Conservation (phyloP, 2,329 filamentous ascomycete genomes). For the Exophiala mesophila region DNA sequence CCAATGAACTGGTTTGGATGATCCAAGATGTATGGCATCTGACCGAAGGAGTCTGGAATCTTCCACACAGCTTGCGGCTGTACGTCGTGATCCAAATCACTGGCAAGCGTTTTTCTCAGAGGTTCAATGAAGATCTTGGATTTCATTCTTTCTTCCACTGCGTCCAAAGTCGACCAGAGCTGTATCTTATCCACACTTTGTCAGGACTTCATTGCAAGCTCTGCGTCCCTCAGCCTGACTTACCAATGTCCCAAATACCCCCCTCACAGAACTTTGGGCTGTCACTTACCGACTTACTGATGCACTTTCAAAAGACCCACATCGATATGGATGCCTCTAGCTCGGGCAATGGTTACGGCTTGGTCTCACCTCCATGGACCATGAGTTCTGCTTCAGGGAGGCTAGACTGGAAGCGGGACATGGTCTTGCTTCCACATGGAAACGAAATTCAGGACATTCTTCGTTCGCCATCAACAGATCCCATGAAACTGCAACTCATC, state of each 20-base stretch:
- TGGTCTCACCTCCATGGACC: conserved; percentile 1
- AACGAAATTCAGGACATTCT: conserved; percentile 43
- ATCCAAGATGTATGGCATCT: conserved; percentile 60
- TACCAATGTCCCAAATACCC: no score
- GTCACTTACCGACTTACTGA: conserved; percentile 31
- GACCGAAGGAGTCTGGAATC: conserved; percentile 54
- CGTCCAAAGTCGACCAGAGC: conserved; percentile 52
- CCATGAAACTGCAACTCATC: conserved; percentile 50
- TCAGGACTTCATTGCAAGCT: conserved; percentile 53
- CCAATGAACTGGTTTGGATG: conserved; percentile 51
- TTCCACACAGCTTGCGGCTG: conserved; percentile 59
- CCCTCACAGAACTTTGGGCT: neutral
- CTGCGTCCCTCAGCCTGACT: conserved; percentile 33
- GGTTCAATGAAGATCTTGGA: conserved; percentile 54
- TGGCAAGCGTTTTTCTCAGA: conserved; percentile 52
- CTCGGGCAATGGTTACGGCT: neutral
- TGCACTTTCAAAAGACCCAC: conserved; percentile 37
- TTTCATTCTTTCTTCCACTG: conserved; percentile 58
- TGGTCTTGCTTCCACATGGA: conserved; percentile 56
- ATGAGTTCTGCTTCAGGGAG: conserved; percentile 27
- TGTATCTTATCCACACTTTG: conserved; percentile 53
- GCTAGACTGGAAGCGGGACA: conserved; percentile 55
- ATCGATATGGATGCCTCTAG: conserved; percentile 27
- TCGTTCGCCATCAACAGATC: conserved; percentile 52
- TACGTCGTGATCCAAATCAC: conserved; percentile 61